Evolutionary conservation across 1,139 yeast genomes (phyloP), one percentile per base, ranked within the genome.

Genomic region (Suhomyces terraborum): DNA sequence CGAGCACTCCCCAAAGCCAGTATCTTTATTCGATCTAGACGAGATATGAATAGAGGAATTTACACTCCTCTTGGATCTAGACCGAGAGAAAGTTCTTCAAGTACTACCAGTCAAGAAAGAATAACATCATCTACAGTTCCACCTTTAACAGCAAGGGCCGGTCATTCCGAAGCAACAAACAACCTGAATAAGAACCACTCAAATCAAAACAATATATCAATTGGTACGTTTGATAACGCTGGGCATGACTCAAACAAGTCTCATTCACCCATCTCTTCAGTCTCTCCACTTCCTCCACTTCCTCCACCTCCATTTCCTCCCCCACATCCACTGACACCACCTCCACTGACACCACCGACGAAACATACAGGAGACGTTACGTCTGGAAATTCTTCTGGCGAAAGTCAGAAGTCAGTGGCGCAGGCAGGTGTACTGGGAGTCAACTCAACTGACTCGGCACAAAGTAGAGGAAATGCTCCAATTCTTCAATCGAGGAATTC

Each of bases 21-120:
- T 17, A 32, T 38, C 12, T 38, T 38, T 21, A 32, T 38, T 22
- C 21, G 36, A 12, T 26, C 41, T 5, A 17, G 41, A 7, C 27
- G 20, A 17, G 31, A 24, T 6, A 21, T 30, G 6, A 26, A 19
- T 12, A 30, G 40, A 14, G 24, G 22, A 5, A 20, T 30, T 5
- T 30, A 30, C 20, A 32, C n/a, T 2, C 35, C 35, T 22, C 35
- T 19, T 14, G 10, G 14, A 9, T 21, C 35, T 9, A 21, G 24
- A 16, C 18, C 9, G 14, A 6, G 13, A 12, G 27, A 12, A 24
- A 10, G 26, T 6, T 24, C 27, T 24, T 8, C 16, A 6, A 14
- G 3, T 24, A 14, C 27, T 5, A 12, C 27, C 8, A 24, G 13
- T 24, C 16, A 12, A 12, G 16, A 24, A 24, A 24, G n/a, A 6